These are phyloP conservation scores for Syzygium aqueum DNA, from an alignment of 345 rosid species.

Conservation along the genomic window DNA sequence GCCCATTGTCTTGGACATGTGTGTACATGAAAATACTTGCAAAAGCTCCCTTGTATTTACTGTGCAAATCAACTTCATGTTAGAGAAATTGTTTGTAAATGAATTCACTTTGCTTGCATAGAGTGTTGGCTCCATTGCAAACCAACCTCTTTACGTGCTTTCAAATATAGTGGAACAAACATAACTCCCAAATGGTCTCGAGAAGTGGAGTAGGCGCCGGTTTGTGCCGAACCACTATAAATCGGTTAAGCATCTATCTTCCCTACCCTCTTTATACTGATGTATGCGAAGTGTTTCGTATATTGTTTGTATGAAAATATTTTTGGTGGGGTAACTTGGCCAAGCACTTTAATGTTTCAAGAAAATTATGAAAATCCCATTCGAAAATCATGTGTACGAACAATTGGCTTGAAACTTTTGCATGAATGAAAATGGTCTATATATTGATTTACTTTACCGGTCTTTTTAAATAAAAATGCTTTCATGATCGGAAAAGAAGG, in stretches of 20 bases:
- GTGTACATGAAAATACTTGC: too few species aligned
- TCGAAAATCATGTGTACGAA: neutral
- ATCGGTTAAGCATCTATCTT: neutral
- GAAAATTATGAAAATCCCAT: neutral
- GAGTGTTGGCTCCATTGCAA: neutral
- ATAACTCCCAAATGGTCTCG: too few species aligned
- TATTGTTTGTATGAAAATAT: neutral
- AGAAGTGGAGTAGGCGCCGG: neutral
- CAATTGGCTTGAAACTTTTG: neutral
- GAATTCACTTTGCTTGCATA: too few species aligned
- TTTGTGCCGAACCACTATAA: too few species aligned
- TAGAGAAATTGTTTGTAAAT: too few species aligned
- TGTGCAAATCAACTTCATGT: too few species aligned
- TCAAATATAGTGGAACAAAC: neutral
- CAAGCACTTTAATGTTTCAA: too few species aligned
- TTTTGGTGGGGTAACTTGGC: neutral
- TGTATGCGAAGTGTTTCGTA: accelerated
- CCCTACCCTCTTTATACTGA: neutral
- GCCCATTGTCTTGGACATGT: too few species aligned
- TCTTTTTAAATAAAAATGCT: neutral
- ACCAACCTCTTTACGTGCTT: neutral
- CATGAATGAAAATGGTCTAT: neutral
- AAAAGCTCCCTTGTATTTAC: too few species aligned
- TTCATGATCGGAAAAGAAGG: neutral
- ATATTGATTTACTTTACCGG: neutral